These are phyloP conservation scores for Talaromyces sp. DNA, from an alignment of 2,329 filamentous ascomycete species.

Conservation along the genomic window DNA sequence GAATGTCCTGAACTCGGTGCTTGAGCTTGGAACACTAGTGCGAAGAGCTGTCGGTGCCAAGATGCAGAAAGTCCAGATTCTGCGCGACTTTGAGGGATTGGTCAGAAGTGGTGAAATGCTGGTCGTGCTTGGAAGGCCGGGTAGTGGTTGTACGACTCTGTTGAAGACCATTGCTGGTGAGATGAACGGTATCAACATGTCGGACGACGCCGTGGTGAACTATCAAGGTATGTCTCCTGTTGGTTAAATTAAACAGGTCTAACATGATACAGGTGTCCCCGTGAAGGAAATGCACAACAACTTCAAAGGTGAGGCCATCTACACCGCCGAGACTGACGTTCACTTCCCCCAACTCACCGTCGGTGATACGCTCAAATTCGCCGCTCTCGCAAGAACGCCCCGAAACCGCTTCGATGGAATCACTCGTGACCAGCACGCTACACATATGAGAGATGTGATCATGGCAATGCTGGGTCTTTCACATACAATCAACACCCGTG, in stretches of 20 bases:
- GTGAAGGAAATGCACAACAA: conserved; percentile 65
- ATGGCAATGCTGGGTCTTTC: conserved; percentile 48
- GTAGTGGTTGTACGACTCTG: conserved; percentile 70
- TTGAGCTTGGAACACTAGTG: conserved; percentile 36
- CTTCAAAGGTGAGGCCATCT: conserved; percentile 82
- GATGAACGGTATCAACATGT: conserved; percentile 72
- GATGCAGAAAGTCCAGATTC: conserved; percentile 57
- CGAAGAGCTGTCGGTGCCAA: conserved; percentile 36
- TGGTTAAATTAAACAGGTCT: not conserved
- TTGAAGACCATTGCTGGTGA: conserved; percentile 80
- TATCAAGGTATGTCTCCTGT: conserved; percentile 56
- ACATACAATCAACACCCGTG: conserved; percentile 54
- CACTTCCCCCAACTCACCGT: conserved; percentile 78
- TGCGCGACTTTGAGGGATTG: conserved; percentile 64
- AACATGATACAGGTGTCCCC: conserved; percentile 28
- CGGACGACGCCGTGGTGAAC: conserved; percentile 68
- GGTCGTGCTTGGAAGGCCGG: conserved; percentile 55
- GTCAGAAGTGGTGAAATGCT: conserved; percentile 59
- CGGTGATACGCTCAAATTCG: conserved; percentile 76
- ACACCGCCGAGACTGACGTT: conserved; percentile 80
- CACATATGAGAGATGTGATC: conserved; percentile 46
- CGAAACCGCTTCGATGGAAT: conserved; percentile 40
- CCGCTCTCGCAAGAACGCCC: conserved; percentile 63
- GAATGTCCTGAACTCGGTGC: conserved; percentile 42
- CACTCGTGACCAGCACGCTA: conserved; percentile 45